Base-by-base conservation (phyloP, 2,329 filamentous ascomycete species). In the Colletotrichum salicis region DNA sequence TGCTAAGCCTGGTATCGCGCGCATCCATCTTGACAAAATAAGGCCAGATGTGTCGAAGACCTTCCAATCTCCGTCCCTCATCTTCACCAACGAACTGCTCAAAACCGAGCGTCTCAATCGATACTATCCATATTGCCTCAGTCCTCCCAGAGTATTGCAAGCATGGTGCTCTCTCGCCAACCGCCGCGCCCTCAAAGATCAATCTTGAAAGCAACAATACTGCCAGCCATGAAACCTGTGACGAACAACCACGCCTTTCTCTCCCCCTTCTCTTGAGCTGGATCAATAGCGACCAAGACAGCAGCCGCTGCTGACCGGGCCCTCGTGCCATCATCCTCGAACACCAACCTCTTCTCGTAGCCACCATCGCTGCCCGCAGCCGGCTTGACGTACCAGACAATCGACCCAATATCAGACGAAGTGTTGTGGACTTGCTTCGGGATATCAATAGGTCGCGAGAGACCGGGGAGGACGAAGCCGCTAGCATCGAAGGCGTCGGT, bases 171-270 rank as follows among this genome's bases (percentile, higher is more conserved):
- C 6, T 10, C 15, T 3, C 12, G 8, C 11, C 27, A n/a, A 3
- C 48, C 31, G 19, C 19, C 29, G 13, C 27, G 37, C 10, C 31
- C 41, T 54, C 12, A 69, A 15, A 91, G 77, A 74, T 89, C 83
- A 37, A 91, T 84, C 77, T 86, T 86, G 24, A 87, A 82, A 12
- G 87, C 88, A 72, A 90, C 76, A 41, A 86, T 80, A 68, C 78
- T 84, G 37, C 81, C 79, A 2, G 87, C 85, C 71, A 87, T 72
- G 67, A 89, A 88, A 0, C 90, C 89, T 0, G 88, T 88, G 2
- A 87, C 84, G 77, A 89, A 91, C 19, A 91, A 76, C 87, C 88
- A 90, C 0, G 84, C 89, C 71, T 84, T 83, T 22, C 85, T 83
- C 74, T 83, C 81, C 0, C 84, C 83, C 0, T 73, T 79, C 59